These are phyloP conservation scores for Trichoderma guizhouense DNA, from an alignment of 2,329 filamentous ascomycete genomes.

Conservation along the genomic window DNA sequence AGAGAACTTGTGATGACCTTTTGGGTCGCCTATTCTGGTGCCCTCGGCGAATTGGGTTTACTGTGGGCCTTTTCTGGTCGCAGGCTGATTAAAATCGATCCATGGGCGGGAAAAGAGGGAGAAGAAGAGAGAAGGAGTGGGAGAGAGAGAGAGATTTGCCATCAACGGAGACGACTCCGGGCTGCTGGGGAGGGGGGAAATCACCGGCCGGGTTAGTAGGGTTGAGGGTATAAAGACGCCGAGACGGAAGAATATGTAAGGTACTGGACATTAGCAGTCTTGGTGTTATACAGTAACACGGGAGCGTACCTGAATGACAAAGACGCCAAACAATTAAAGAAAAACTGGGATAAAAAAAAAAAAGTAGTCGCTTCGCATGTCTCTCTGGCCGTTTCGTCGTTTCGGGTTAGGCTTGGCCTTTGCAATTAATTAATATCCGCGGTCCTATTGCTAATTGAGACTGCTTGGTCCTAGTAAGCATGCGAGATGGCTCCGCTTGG, in stretches of 20 bases:
- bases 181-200: not conserved
- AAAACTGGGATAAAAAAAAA: not conserved
- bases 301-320: not conserved
- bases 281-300: not conserved
- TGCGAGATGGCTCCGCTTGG: not conserved
- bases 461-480: not conserved
- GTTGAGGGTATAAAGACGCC: not conserved
- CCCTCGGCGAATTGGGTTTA: conserved; percentile 9
- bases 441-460: not conserved
- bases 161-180: not conserved
- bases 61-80: conserved; percentile 3
- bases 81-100: not conserved
- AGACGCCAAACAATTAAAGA: not conserved
- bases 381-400: not conserved
- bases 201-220: not conserved
- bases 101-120: not conserved
- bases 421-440: conserved; percentile 13
- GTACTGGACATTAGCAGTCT: not conserved
- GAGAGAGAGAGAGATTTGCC: not conserved
- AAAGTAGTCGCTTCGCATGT: not conserved
- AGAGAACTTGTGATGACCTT: not conserved
- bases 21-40: conserved; percentile 1
- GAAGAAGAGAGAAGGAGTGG: not conserved
- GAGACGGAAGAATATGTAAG: not conserved
- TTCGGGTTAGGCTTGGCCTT: conserved; percentile 1